Conservation (phyloP, 805 yeast genomes). For the Torulaspora franciscae region DNA sequence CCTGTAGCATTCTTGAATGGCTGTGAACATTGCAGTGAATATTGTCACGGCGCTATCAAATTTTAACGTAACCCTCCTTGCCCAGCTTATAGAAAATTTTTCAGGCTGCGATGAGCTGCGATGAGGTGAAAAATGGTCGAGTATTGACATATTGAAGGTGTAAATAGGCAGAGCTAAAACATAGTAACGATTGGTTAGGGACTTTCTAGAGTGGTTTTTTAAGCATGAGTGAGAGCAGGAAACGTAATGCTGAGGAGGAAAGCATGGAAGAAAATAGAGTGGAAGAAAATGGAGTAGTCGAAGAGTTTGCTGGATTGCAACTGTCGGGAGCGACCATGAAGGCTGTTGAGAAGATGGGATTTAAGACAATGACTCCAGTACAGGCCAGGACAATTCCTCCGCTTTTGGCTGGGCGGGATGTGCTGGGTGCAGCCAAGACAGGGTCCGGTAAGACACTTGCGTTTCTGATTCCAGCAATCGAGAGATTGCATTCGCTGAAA, state of each 20-base stretch:
- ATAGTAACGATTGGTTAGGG: background rate
- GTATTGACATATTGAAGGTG: background rate
- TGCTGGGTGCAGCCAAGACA: conserved; percentile 98
- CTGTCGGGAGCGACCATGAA: conserved; percentile 77
- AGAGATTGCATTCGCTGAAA: conserved; percentile 78
- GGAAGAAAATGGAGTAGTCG: conserved; percentile 21
- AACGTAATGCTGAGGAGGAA: conserved; percentile 11
- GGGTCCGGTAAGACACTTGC: conserved; percentile 99
- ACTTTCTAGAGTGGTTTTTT: background rate
- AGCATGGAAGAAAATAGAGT: background rate
- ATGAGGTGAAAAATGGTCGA: conserved; percentile 22
- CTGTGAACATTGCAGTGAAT: background rate
- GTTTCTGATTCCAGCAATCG: conserved; percentile 92
- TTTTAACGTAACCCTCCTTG: conserved; percentile 2
- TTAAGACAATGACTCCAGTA: conserved; percentile 85
- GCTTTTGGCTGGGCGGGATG: conserved; percentile 91
- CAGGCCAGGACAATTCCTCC: conserved; percentile 97
- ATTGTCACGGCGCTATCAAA: conserved; percentile 5
- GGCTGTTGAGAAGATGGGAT: conserved; percentile 86
- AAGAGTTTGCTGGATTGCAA: conserved; percentile 46
- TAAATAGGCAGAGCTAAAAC: background rate
- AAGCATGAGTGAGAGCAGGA: conserved; percentile 6
- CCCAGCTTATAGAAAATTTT: conserved; percentile 3
- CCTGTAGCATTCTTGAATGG: background rate
- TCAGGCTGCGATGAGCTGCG: conserved; percentile 18